Conservation (phyloP, 108 stramenopile genomes). For the Skeletonema grethae region DNA sequence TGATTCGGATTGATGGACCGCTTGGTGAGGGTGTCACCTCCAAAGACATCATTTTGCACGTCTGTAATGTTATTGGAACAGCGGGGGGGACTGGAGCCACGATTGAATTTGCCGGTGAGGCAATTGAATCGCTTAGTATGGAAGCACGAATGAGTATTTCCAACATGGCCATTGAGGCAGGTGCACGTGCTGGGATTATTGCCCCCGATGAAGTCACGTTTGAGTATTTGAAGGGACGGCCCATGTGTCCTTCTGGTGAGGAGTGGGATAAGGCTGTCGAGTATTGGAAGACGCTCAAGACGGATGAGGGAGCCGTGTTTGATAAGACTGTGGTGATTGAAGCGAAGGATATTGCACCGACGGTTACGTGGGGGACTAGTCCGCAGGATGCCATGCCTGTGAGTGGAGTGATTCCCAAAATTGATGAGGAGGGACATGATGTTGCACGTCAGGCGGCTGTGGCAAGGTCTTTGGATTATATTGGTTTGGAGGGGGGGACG, state of each 20-base stretch:
- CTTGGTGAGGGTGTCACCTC: slow-evolving; percentile 86
- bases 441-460: slow-evolving; percentile 82
- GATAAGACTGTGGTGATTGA: slow-evolving; percentile 86
- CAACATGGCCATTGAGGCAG: slow-evolving; percentile 97
- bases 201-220: slow-evolving; percentile 91
- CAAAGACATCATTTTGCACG: slow-evolving; percentile 93
- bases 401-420: slow-evolving; percentile 77
- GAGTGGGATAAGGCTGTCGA: slow-evolving; percentile 89
- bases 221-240: slow-evolving; percentile 90
- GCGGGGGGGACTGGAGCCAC: slow-evolving; percentile 96
- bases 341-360: slow-evolving; percentile 91
- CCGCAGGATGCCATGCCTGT: slow-evolving; percentile 92
- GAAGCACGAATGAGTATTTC: slow-evolving; percentile 93
- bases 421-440: slow-evolving; percentile 59
- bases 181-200: slow-evolving; percentile 93
- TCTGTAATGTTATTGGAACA: slow-evolving; percentile 92
- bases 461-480: slow-evolving; percentile 87
- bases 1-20: slow-evolving; percentile 84
- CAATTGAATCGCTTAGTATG: slow-evolving; percentile 81
- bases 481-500: slow-evolving; percentile 87
- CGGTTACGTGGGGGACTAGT: slow-evolving; percentile 94
- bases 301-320: slow-evolving; percentile 87
- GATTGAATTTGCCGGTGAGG: slow-evolving; percentile 93
- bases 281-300: slow-evolving; percentile 80
- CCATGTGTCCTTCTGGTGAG: slow-evolving; percentile 89